phyloP scores from a whole-genome alignment of 2,329 filamentous ascomycete species.

The Boeremia exigua region DNA sequence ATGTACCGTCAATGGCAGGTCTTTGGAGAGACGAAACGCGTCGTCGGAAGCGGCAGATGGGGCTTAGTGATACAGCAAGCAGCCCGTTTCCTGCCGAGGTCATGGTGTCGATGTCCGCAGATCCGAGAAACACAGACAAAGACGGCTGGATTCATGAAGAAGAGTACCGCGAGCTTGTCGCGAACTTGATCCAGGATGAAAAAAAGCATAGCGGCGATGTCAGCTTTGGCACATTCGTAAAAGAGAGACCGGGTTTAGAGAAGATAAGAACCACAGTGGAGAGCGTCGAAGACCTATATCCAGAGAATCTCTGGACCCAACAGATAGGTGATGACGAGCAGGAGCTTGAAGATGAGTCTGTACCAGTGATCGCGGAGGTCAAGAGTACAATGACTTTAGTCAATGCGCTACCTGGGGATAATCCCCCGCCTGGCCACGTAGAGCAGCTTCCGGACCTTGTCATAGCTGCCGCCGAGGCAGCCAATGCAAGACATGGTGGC shows the following conservation, averaged over 20 bases:
- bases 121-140: conserved; percentile 72
- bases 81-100: conserved; percentile 83
- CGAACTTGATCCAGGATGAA: conserved; percentile 69
- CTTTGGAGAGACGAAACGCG: conserved; percentile 90
- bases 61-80: conserved; percentile 66
- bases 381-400: conserved; percentile 9
- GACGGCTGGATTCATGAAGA: conserved; percentile 93
- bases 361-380: neutral
- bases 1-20: conserved; percentile 92
- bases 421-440: neutral
- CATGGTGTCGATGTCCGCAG: conserved; percentile 86
- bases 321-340: conserved; percentile 1
- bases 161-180: conserved; percentile 73
- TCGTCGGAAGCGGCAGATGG: conserved; percentile 75
- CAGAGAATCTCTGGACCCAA: conserved; percentile 61
- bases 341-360: neutral
- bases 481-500: conserved; percentile 23
- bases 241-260: conserved; percentile 59
- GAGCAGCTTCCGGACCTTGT: conserved; percentile 11
- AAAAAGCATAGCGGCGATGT: conserved; percentile 55
- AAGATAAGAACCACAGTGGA: conserved; percentile 77
- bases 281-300: conserved; percentile 87
- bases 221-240: conserved; percentile 71
- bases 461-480: conserved; percentile 8
- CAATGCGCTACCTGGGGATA: conserved; percentile 5